Conservation (phyloP, 2,329 filamentous ascomycete genomes). For the Microcyclosporella mali region DNA sequence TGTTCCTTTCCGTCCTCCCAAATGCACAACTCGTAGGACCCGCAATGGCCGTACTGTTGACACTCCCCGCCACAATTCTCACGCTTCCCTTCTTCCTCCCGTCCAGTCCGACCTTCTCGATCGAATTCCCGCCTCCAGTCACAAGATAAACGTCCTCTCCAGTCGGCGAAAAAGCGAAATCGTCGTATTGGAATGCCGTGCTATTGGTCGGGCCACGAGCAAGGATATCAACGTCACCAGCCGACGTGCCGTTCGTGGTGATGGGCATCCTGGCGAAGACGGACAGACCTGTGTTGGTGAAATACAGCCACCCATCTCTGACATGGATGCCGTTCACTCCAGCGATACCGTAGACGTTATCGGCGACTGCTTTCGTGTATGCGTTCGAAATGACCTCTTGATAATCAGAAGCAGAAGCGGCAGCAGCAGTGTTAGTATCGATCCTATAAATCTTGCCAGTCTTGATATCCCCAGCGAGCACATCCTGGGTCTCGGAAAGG, state of each 20-base stretch:
- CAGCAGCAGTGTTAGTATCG: conserved; percentile 4
- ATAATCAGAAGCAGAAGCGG: conserved; percentile 1
- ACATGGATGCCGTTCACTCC: conserved; percentile 17
- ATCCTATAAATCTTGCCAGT: conserved; percentile 11
- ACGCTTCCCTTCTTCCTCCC: conserved; percentile 4
- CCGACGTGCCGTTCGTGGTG: background rate
- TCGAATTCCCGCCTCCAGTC: conserved; percentile 9
- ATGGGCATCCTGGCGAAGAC: conserved; percentile 8
- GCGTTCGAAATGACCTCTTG: conserved; percentile 11
- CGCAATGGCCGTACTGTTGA: conserved; percentile 3
- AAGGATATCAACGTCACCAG: conserved; percentile 4
- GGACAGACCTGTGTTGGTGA: conserved; percentile 12
- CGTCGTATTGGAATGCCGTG: conserved; percentile 7
- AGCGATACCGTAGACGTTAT: conserved; percentile 1
- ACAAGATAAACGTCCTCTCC: conserved; percentile 13
- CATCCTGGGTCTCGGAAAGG: background rate
- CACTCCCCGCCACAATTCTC: conserved; percentile 7
- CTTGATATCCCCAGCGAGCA: conserved; percentile 11
- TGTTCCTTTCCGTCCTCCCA: conserved; percentile 8
- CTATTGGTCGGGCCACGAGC: conserved; percentile 1
- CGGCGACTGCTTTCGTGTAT: conserved; percentile 12
- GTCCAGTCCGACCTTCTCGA: conserved; percentile 12
- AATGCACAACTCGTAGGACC: conserved; percentile 13
- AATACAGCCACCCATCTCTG: conserved; percentile 9
- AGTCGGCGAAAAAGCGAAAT: conserved; percentile 12